These are phyloP conservation scores for Colletotrichum noveboracense DNA, from an alignment of 2,329 filamentous ascomycete genomes.

Conservation along the genomic window DNA sequence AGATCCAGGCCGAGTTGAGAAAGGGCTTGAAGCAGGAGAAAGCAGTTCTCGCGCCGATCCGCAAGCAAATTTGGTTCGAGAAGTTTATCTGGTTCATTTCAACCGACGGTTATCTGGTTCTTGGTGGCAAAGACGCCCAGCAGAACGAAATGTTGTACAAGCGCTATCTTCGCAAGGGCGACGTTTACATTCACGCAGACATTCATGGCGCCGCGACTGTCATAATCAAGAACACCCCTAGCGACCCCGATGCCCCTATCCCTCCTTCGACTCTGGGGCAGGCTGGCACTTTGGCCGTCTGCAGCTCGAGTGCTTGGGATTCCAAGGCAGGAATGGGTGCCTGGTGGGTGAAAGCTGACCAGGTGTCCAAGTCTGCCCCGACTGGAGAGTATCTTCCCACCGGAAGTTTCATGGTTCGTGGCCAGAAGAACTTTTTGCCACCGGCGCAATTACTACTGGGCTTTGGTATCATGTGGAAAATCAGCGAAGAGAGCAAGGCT, in stretches of 20 bases:
- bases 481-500: constrained; percentile 85
- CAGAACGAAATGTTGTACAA: constrained; percentile 95
- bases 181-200: constrained; percentile 92
- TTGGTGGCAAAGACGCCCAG: constrained; percentile 86
- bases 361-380: constrained; percentile 85
- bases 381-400: constrained; percentile 80
- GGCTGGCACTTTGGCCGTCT: constrained; percentile 84
- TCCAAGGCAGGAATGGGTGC: constrained; percentile 95
- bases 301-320: constrained; percentile 91
- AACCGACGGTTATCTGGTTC: constrained; percentile 90
- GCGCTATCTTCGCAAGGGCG: constrained; percentile 83
- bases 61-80: constrained; percentile 92
- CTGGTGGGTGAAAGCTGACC: constrained; percentile 92
- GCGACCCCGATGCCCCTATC: constrained; percentile 81
- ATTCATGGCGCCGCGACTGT: constrained; percentile 83
- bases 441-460: constrained; percentile 88
- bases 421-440: constrained; percentile 89
- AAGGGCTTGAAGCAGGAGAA: constrained; percentile 93
- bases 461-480: constrained; percentile 84
- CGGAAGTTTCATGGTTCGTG: constrained; percentile 81
- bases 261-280: constrained; percentile 91
- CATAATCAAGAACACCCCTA: constrained; percentile 86
- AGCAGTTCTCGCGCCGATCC: constrained; percentile 79
- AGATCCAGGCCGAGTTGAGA: constrained; percentile 84
- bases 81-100: constrained; percentile 97